A percentile compares a stretch with the other conserved stretches of the same genome.
Evolutionary conservation across 2,329 filamentous ascomycete species (phyloP).

Genomic region (Beauveria brongniartii): DNA sequence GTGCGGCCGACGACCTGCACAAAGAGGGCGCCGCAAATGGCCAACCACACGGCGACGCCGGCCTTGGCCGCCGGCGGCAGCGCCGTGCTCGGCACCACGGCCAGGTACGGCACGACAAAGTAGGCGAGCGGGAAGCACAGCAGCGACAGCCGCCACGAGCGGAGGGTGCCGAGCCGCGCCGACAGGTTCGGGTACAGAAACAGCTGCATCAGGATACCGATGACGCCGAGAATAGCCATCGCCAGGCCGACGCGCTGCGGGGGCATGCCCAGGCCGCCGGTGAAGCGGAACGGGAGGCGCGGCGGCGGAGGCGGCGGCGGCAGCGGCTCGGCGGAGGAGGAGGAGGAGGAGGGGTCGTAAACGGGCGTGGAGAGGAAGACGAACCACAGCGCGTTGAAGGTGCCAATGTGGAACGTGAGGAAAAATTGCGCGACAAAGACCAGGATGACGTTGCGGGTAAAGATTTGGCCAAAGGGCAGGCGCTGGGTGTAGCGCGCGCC

Average conservation of each 20-base stretch:
- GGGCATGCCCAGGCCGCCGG: slow-evolving; percentile 67
- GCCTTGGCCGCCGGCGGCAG: slow-evolving; percentile 43
- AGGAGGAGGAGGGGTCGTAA: slow-evolving; percentile 31
- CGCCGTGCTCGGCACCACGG: slow-evolving; percentile 52
- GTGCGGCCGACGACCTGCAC: slow-evolving; percentile 61
- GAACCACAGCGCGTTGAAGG: slow-evolving; percentile 70
- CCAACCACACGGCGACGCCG: slow-evolving; percentile 53
- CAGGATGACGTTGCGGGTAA: slow-evolving; percentile 45
- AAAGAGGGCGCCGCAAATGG: slow-evolving; percentile 53
- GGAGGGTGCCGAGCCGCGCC: slow-evolving; percentile 56
- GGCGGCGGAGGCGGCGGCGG: slow-evolving; percentile 17
- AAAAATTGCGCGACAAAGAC: slow-evolving; percentile 60
- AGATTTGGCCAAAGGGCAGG: slow-evolving; percentile 45
- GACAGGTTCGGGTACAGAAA: slow-evolving; percentile 64
- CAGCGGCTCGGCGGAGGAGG: slow-evolving; percentile 23
- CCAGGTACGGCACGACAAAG: slow-evolving; percentile 60
- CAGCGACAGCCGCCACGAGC: slow-evolving; percentile 60
- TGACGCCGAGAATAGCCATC: slow-evolving; percentile 66
- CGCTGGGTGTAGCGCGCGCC: slow-evolving; percentile 34
- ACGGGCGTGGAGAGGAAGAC: slow-evolving; percentile 69
- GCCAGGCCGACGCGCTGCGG: slow-evolving; percentile 66
- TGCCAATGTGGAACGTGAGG: slow-evolving; percentile 64
- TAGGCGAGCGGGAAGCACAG: slow-evolving; percentile 66
- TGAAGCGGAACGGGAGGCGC: slow-evolving; percentile 54
- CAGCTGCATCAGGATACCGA: slow-evolving; percentile 58